Conservation (phyloP, 1,139 yeast genomes). For the Hyphopichia burtonii region DNA sequence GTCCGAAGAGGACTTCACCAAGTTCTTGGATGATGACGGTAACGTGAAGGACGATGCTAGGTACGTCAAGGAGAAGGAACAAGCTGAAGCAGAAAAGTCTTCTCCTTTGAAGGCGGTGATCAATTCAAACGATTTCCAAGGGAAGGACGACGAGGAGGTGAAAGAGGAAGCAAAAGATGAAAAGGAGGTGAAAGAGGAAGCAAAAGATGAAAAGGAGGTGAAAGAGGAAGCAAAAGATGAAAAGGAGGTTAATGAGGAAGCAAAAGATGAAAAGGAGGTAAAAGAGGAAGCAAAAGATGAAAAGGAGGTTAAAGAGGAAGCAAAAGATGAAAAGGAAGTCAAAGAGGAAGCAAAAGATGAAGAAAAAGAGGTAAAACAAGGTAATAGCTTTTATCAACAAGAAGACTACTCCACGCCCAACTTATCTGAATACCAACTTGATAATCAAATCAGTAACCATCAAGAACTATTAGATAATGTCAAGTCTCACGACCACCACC, state of each 20-base stretch:
- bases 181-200: conserved; percentile 52
- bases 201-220: conserved; percentile 20
- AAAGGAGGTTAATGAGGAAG: background rate
- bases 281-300: background rate
- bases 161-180: too few species aligned
- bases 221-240: conserved; percentile 2
- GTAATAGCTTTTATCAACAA: background rate
- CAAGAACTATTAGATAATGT: conserved; percentile 34
- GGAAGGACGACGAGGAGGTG: too few species aligned
- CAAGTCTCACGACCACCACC: conserved; percentile 39
- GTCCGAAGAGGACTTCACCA: conserved; percentile 55
- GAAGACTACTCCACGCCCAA: conserved; percentile 44
- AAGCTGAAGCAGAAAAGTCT: too few species aligned
- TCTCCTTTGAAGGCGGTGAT: too few species aligned
- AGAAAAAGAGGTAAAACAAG: too few species aligned
- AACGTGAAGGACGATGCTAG: conserved; percentile 48
- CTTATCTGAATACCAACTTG: conserved; percentile 47
- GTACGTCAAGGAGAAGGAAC: conserved; percentile 9
- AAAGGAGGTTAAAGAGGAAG: background rate
- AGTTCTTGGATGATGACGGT: conserved; percentile 52
- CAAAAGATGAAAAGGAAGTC: background rate
- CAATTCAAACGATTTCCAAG: too few species aligned
- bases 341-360: background rate
- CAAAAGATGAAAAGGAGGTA: background rate
- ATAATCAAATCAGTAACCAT: conserved; percentile 39